Conservation (phyloP, 441 rosid species). For the Capsella rubella region DNA sequence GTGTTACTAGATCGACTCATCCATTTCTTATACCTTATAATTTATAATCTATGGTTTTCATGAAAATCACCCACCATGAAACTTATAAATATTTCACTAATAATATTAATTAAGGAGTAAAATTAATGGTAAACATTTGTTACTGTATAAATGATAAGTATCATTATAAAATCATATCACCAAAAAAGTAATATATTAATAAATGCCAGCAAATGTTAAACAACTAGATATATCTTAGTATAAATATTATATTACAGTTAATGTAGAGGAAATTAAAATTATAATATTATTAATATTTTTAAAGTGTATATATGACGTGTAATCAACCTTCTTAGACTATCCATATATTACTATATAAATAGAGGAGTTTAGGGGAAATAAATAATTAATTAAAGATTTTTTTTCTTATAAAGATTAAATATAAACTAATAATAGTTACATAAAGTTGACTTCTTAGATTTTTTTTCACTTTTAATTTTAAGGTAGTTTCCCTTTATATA, state of each 20-base stretch:
- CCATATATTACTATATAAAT: not conserved
- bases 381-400: not conserved
- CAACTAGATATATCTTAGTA: not conserved
- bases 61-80: not conserved
- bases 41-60: not conserved
- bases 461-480: constrained; percentile 6
- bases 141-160: not conserved
- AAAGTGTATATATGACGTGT: constrained; percentile 1
- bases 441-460: not conserved
- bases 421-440: not conserved
- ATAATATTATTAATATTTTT: not conserved
- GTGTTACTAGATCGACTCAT: not conserved
- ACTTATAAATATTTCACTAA: not conserved
- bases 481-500: not conserved
- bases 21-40: not conserved
- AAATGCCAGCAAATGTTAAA: not conserved
- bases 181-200: constrained; percentile 1
- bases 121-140: not conserved
- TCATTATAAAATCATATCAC: not conserved
- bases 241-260: not conserved
- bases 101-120: not conserved
- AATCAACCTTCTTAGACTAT: not conserved
- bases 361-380: not conserved
- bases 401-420: not conserved
- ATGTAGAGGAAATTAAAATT: not conserved